Conservation (phyloP, 176 grass and related monocot species). For the Aechmea fasciata region DNA sequence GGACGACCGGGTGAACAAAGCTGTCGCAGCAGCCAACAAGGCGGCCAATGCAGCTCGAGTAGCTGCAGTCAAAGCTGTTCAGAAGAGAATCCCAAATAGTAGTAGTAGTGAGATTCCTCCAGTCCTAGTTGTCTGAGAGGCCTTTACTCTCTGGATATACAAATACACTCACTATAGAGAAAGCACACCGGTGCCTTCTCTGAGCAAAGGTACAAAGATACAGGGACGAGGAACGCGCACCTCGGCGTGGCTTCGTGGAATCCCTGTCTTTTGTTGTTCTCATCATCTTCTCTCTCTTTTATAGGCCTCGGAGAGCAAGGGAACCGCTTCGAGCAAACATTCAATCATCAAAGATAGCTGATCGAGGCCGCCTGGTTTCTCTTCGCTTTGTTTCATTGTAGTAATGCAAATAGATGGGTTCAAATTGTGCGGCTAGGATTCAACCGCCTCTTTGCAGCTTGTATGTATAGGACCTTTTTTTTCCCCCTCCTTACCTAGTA, state of each 20-base stretch:
- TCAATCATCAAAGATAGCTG: constrained; percentile 71
- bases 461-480: constrained; percentile 34
- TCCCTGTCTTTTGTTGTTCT: too few species aligned
- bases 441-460: constrained; percentile 4
- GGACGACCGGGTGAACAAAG: constrained; percentile 49
- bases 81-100: constrained; percentile 36
- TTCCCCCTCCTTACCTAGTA: constrained; percentile 1
- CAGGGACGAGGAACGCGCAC: too few species aligned
- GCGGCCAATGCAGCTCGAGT: constrained; percentile 41
- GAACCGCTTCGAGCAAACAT: too few species aligned
- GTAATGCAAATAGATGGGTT: constrained; percentile 34
- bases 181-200: too few species aligned
- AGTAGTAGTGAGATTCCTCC: too few species aligned
- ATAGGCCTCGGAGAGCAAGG: too few species aligned
- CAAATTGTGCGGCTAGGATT: constrained; percentile 15
- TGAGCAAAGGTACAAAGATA: too few species aligned
- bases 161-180: too few species aligned
- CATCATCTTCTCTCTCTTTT: too few species aligned
- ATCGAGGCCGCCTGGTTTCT: constrained; percentile 28
- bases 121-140: too few species aligned
- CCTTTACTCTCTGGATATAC: too few species aligned
- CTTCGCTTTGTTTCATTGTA: constrained; percentile 31
- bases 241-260: too few species aligned
- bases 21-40: constrained; percentile 36
- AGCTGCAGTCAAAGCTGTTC: constrained; percentile 54